phyloP scores from a whole-genome alignment of 208 protist species.

The Spironucleus salmonicida region DNA sequence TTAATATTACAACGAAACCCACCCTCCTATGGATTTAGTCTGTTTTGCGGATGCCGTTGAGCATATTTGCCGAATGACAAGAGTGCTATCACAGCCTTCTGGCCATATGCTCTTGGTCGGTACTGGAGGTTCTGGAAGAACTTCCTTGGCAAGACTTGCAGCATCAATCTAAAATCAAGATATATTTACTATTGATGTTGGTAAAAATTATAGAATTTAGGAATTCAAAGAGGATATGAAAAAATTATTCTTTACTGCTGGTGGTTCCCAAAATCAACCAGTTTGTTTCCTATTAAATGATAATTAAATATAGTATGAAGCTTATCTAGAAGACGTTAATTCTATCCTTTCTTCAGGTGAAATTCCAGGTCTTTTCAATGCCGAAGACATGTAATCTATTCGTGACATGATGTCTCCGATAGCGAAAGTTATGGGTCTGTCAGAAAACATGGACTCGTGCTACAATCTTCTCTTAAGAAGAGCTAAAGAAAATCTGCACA shows the following conservation, averaged over 20 bases:
- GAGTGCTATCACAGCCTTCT: slow-evolving; percentile 77
- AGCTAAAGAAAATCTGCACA: slow-evolving; percentile 39
- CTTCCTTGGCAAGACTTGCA: slow-evolving; percentile 76
- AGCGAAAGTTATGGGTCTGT: not conserved
- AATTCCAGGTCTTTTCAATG: slow-evolving; percentile 80
- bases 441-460: slow-evolving; percentile 32
- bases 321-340: slow-evolving; percentile 94
- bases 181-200: slow-evolving; percentile 81
- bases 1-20: slow-evolving; percentile 50
- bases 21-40: slow-evolving; percentile 68
- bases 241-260: slow-evolving; percentile 47
- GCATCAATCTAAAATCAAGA: slow-evolving; percentile 75
- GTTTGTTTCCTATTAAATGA: slow-evolving; percentile 91
- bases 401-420: not conserved
- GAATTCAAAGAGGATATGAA: slow-evolving; percentile 62
- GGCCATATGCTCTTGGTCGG: slow-evolving; percentile 85
- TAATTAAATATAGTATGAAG: slow-evolving; percentile 77
- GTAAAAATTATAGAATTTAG: slow-evolving; percentile 68
- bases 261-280: slow-evolving; percentile 60
- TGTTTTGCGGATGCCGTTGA: slow-evolving; percentile 89
- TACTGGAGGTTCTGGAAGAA: slow-evolving; percentile 81
- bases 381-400: slow-evolving; percentile 41
- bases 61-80: slow-evolving; percentile 79
- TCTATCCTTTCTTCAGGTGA: slow-evolving; percentile 88
- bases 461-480: slow-evolving; percentile 44